Evolutionary conservation across 306 rosid species (phyloP), one percentile per base, ranked within the genome.

Genomic region (Vigna radiata): DNA sequence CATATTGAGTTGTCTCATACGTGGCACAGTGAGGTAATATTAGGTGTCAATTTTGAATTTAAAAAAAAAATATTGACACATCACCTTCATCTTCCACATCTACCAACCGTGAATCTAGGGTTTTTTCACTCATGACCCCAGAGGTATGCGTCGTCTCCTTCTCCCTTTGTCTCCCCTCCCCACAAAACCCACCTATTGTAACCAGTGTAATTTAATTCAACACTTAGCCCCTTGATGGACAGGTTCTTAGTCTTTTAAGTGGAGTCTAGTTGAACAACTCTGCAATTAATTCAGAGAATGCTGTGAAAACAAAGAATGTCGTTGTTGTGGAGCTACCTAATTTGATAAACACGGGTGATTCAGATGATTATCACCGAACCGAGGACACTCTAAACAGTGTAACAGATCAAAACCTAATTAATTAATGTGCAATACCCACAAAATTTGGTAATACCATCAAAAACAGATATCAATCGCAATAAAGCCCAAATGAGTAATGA

Each of bases 161-260:
- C 23, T 21, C 23, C 23, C 1, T 21, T 1, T 21, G 1, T 1
- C 23, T 21, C 23, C 1, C 23, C 23, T 21, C 23, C 23, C 23
- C 23, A 21, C 23, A 21, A 21, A 21, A 1, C 23, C 23, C 23
- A 21, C 23, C 23, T 1, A 1, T 1, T 21, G 23, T 21, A 64
- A 18, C 68, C 61, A 21, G 36, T 29, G 23, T 68, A 60, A 65
- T 72, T 62, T 73, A 69, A 63, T 66, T 55, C 50, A 25, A 25
- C 60, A 37, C 69, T 66, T 53, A 83, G 19, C 65, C 55, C 75
- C 71, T 79, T 68, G 78, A 54, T 90, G 83, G 52, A 70, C 92
- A 95, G 99, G 96, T 92, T 84, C 80, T 92, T 75, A 72, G 83
- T 74, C 91, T 95, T 76, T 85, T 95, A 70, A 92, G 91, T 85